These are phyloP conservation scores for Fusarium oxysporum DNA, from an alignment of 2,329 filamentous ascomycete species.

Conservation along the genomic window DNA sequence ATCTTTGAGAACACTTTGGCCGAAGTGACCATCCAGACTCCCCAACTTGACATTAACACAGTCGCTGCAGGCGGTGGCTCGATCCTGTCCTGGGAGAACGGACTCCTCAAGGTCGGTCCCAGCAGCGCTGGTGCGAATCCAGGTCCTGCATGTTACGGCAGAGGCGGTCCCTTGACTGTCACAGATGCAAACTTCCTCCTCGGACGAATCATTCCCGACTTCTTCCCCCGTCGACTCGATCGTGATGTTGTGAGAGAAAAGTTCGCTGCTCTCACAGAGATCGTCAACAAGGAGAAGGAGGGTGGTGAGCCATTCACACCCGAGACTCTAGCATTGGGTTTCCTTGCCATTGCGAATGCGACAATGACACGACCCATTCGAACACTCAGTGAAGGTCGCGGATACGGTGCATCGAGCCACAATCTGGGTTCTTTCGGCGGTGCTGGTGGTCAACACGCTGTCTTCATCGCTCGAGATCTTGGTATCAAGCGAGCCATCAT, in stretches of 20 bases:
- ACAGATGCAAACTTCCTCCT: conserved; percentile 79
- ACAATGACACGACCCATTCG: conserved; percentile 79
- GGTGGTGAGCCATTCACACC: conserved; percentile 31
- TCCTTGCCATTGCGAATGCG: conserved; percentile 79
- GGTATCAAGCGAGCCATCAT: conserved; percentile 58
- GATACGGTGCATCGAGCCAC: conserved; percentile 42
- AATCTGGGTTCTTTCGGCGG: conserved; percentile 49
- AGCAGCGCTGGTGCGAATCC: conserved; percentile 79
- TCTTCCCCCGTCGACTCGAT: conserved; percentile 67
- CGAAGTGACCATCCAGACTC: conserved; percentile 76
- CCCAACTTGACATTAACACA: conserved; percentile 80
- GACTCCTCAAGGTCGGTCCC: conserved; percentile 77
- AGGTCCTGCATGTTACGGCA: conserved; percentile 77
- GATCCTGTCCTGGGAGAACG: conserved; percentile 74
- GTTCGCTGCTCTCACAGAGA: conserved; percentile 55
- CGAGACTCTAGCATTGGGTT: conserved; percentile 69
- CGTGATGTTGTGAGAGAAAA: conserved; percentile 52
- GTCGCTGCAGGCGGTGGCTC: conserved; percentile 66
- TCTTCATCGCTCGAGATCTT: conserved; percentile 56
- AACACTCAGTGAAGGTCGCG: conserved; percentile 46
- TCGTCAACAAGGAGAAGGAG: conserved; percentile 42
- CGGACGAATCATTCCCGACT: conserved; percentile 69
- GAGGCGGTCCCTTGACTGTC: conserved; percentile 76
- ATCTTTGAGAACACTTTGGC: conserved; percentile 79
- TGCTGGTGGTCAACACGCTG: conserved; percentile 58